These are phyloP conservation scores for Fusarium papillatum DNA, from an alignment of 2,329 filamentous ascomycete genomes.

Conservation along the genomic window DNA sequence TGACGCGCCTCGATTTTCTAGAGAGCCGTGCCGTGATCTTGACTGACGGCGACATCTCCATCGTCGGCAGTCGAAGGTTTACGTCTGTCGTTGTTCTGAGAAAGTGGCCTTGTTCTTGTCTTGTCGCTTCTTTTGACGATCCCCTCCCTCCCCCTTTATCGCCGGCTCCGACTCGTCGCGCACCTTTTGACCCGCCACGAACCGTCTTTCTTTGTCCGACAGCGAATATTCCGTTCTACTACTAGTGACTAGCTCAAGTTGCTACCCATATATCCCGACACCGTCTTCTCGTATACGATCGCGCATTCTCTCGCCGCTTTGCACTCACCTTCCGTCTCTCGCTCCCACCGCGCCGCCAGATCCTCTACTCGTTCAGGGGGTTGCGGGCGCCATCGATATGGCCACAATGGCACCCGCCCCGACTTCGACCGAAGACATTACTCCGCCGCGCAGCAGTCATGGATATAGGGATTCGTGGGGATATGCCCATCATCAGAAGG, in stretches of 20 bases:
- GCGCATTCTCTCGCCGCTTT: not conserved
- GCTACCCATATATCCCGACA: slow-evolving; percentile 8
- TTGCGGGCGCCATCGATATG: slow-evolving; percentile 56
- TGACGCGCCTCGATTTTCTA: slow-evolving; percentile 36
- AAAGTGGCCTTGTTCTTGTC: not conserved
- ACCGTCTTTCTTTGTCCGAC: slow-evolving; percentile 29
- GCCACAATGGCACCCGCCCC: slow-evolving; percentile 66
- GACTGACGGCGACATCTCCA: slow-evolving; percentile 31
- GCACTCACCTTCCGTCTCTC: slow-evolving; percentile 3
- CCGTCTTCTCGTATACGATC: slow-evolving; percentile 3
- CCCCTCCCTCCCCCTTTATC: slow-evolving; percentile 27
- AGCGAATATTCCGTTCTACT: slow-evolving; percentile 19
- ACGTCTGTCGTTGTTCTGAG: not conserved
- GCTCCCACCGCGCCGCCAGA: slow-evolving; percentile 3
- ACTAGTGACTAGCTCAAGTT: slow-evolving; percentile 7
- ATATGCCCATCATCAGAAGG: slow-evolving; percentile 48
- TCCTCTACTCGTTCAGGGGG: slow-evolving; percentile 36
- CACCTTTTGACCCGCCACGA: slow-evolving; percentile 23
- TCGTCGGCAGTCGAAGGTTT: slow-evolving; percentile 24
- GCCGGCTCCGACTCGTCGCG: slow-evolving; percentile 26
- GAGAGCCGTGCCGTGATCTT: slow-evolving; percentile 34
- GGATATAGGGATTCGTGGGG: slow-evolving; percentile 62
- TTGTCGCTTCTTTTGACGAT: slow-evolving; percentile 25
- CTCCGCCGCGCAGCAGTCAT: slow-evolving; percentile 63
- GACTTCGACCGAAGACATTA: slow-evolving; percentile 61